Evolutionary conservation across 306 rosid genomes (phyloP), one percentile per base, ranked within the genome.

Genomic region (Cicer cuneatum): DNA sequence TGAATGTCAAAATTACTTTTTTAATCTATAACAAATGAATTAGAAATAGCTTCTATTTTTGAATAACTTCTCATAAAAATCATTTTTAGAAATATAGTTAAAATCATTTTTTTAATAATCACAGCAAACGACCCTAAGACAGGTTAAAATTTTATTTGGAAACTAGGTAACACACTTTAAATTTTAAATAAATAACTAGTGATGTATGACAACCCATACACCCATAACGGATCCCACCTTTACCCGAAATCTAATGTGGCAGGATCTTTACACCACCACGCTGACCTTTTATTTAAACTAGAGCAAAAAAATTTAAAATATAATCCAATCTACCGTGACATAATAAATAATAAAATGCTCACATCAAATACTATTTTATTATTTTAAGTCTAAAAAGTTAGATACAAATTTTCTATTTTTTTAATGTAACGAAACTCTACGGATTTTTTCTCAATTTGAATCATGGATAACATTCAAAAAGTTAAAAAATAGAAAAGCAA

Each of bases 281-380:
- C 19, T 56, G 61, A 19, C 61, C 61, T 56, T 19, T 9, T 19
- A 19, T 10, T 19, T 21, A 54, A 21, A 54, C 37, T 54, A 54
- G 21, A 57, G n/a, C 43, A 77, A 48, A 18, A 18, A 57, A 15
- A 53, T 46, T 54, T 45, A 58, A 15, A 75, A 67, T 11, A 18
- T 18, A 69, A 16, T 29, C 21, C 37, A 77, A 39, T 52, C 46
- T 10, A 75, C 64, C 40, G 9, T 18, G 51, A 48, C 60, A 41
- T 6, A 29, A 49, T 10, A 46, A 46, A 77, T 51, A 59, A 52
- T 4, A 62, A n/a, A 70, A 2, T 9, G 6, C 18, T 9, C 33
- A 53, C 0, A 29, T 53, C 59, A 24, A 53, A 53, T 10, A 53
- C 59, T 8, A 16, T 15, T 53, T 53, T 8, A 16, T 9, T 8